Percentiles rank a stretch among this genome's conserved stretches.
These are phyloP conservation scores for Trichosporon coremiiforme DNA, from an alignment of 1,284 basidiomycete species.

Conservation along the genomic window DNA sequence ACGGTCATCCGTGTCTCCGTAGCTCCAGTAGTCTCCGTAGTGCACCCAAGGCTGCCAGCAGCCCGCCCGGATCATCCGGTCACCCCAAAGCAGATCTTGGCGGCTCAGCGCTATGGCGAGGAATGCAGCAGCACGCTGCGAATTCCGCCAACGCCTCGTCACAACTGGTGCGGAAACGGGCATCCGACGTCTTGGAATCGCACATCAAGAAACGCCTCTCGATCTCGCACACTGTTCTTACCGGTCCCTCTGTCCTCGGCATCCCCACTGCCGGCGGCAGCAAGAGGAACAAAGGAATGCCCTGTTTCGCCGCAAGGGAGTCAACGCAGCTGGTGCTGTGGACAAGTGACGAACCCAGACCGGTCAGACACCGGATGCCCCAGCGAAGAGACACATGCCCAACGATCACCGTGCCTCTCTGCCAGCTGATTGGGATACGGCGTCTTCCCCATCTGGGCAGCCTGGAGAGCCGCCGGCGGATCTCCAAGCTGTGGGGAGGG, in stretches of 20 bases:
- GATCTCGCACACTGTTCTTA: not conserved
- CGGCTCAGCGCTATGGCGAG: not conserved
- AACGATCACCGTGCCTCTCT: slow-evolving; percentile 4
- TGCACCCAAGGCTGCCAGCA: not conserved
- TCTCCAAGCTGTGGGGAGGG: not conserved
- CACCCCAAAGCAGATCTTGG: not conserved
- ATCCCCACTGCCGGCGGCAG: slow-evolving; percentile 11
- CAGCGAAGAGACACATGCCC: not conserved
- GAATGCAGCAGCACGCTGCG: not conserved
- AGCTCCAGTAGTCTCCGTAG: not conserved
- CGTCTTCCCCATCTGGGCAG: not conserved
- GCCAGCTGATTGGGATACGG: not conserved
- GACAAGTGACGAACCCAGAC: not conserved
- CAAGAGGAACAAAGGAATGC: not conserved
- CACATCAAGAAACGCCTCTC: not conserved
- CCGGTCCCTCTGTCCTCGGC: not conserved
- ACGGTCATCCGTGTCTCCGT: slow-evolving; percentile 4
- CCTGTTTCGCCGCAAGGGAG: not conserved
- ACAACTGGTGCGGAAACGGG: not conserved
- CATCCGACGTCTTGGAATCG: not conserved
- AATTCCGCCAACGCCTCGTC: not conserved
- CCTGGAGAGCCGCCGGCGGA: slow-evolving; percentile 8
- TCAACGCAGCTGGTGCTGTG: not conserved
- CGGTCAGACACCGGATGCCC: not conserved
- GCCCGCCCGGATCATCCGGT: not conserved